phyloP scores from a whole-genome alignment of 352 stramenopile species.

The Phytophthora macrochlamydospora region DNA sequence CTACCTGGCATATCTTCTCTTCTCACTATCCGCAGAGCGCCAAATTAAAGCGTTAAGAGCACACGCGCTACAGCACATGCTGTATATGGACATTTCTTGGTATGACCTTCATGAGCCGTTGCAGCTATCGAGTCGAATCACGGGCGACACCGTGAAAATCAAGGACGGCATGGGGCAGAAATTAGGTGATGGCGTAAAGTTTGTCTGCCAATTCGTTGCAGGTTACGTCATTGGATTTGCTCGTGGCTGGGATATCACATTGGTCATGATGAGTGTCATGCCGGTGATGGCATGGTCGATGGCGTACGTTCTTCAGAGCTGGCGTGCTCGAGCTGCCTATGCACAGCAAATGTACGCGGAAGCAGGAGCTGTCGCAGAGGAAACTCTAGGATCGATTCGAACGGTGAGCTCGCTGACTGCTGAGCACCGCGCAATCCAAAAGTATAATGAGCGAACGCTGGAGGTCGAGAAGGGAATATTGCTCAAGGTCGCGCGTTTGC shows the following conservation, averaged over 20 bases:
- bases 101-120: slow-evolving; percentile 35
- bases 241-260: slow-evolving; percentile 33
- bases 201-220: slow-evolving; percentile 37
- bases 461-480: slow-evolving; percentile 27
- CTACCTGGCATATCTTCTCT: slow-evolving; percentile 31
- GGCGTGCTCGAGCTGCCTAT: slow-evolving; percentile 2
- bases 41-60: slow-evolving; percentile 41
- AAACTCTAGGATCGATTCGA: slow-evolving; percentile 65
- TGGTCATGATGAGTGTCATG: slow-evolving; percentile 36
- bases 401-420: slow-evolving; percentile 42
- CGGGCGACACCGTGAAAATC: slow-evolving; percentile 28
- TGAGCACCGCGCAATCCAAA: slow-evolving; percentile 25
- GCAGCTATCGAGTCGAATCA: slow-evolving; percentile 34
- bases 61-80: slow-evolving; percentile 33
- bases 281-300: slow-evolving; percentile 17
- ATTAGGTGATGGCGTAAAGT: slow-evolving; percentile 38
- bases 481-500: slow-evolving; percentile 10
- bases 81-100: slow-evolving; percentile 48
- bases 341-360: slow-evolving; percentile 45
- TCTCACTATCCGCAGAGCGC: slow-evolving; percentile 35
- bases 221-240: slow-evolving; percentile 24
- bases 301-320: slow-evolving; percentile 11
- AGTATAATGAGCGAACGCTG: slow-evolving; percentile 21
- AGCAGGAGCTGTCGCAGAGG: slow-evolving; percentile 56
- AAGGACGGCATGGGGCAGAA: slow-evolving; percentile 54